Evolutionary conservation across 2,329 filamentous ascomycete species (phyloP).

Genomic region (Akanthomyces lecanii): DNA sequence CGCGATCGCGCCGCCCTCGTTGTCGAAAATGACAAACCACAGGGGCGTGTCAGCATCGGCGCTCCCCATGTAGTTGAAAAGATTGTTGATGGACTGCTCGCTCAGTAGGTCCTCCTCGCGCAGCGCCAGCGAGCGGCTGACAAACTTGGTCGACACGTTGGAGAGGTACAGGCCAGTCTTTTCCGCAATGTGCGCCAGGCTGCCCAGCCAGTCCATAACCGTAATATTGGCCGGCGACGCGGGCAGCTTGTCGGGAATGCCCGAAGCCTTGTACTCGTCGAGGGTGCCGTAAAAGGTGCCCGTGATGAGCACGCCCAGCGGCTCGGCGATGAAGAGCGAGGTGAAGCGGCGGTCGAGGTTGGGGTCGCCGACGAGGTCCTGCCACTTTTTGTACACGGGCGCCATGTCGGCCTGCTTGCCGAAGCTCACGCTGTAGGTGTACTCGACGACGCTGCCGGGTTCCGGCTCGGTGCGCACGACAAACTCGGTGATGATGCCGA

Average conservation of each 20-base stretch:
- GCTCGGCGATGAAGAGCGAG: constrained; percentile 51
- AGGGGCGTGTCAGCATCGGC: constrained; percentile 47
- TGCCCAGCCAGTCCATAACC: constrained; percentile 59
- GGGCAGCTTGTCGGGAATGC: constrained; percentile 47
- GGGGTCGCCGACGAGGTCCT: constrained; percentile 50
- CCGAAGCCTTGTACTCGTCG: constrained; percentile 49
- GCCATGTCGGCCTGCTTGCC: constrained; percentile 45
- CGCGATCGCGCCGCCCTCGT: constrained; percentile 55
- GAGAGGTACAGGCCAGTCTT: constrained; percentile 43
- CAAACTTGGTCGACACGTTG: constrained; percentile 48
- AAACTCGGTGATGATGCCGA: constrained; percentile 56
- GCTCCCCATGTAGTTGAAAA: constrained; percentile 52
- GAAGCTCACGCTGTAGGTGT: constrained; percentile 51
- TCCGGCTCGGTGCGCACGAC: constrained; percentile 52
- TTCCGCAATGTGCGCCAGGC: constrained; percentile 50
- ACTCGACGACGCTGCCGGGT: constrained; percentile 53
- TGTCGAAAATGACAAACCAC: constrained; percentile 62
- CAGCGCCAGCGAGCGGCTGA: constrained; percentile 55
- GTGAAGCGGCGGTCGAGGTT: constrained; percentile 55
- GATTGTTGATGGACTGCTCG: constrained; percentile 38
- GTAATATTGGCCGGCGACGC: constrained; percentile 39
- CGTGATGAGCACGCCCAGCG: constrained; percentile 51
- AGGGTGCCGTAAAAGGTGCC: constrained; percentile 59
- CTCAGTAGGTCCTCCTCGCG: constrained; percentile 44
- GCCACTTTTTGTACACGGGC: constrained; percentile 53